These are phyloP conservation scores for Dactylellina cionopaga DNA, from an alignment of 2,329 filamentous ascomycete genomes.

Conservation along the genomic window DNA sequence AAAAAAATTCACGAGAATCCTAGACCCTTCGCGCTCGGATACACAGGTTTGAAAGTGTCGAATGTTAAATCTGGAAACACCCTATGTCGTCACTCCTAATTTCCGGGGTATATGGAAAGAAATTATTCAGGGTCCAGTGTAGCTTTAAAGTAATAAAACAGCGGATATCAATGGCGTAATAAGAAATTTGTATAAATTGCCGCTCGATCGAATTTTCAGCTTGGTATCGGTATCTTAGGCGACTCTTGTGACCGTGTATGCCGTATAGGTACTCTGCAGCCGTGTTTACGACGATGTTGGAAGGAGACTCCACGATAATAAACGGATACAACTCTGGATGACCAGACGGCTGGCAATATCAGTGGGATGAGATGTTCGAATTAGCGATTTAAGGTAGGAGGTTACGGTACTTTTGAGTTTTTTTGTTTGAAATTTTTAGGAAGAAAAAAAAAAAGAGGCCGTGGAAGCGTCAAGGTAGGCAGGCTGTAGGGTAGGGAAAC, in stretches of 20 bases:
- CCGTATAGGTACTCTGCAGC: slow-evolving; percentile 4
- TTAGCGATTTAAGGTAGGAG: slow-evolving; percentile 28
- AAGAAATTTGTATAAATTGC: slow-evolving; percentile 2
- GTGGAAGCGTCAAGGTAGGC: slow-evolving; percentile 1
- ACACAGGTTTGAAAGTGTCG: slow-evolving; percentile 26
- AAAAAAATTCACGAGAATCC: neutral
- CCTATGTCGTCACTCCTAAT: slow-evolving; percentile 39
- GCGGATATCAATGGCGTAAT: slow-evolving; percentile 32
- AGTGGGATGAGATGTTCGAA: neutral
- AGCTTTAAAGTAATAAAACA: slow-evolving; percentile 6
- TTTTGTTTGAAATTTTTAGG: neutral
- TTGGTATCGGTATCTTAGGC: slow-evolving; percentile 2
- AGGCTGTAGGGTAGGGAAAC: slow-evolving; percentile 23
- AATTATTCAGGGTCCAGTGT: slow-evolving; percentile 34
- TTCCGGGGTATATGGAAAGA: slow-evolving; percentile 31
- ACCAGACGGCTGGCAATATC: neutral
- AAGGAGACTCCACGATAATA: neutral
- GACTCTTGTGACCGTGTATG: slow-evolving; percentile 15
- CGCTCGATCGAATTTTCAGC: slow-evolving; percentile 9
- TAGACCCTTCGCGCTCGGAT: slow-evolving; percentile 29
- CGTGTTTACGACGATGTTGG: slow-evolving; percentile 1
- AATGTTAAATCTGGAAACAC: slow-evolving; percentile 25
- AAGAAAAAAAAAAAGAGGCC: slow-evolving; percentile 11
- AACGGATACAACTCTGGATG: neutral
- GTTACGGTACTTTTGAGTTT: neutral